Base-by-base conservation (phyloP, 371 early-diverging fungal genomes). In the Pancytospora epiphaga region DNA sequence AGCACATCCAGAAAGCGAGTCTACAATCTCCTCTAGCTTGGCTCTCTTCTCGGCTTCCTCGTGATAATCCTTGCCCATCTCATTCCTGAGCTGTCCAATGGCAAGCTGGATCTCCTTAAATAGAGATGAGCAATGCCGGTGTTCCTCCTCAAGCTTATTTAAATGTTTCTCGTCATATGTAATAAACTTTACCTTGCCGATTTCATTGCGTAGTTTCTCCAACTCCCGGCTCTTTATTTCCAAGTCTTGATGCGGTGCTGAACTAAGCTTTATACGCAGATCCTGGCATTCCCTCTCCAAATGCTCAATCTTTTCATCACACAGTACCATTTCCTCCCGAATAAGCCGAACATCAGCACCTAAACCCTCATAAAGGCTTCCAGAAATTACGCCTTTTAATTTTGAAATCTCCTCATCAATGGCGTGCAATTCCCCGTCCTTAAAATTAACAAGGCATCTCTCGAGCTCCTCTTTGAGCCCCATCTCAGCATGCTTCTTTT, bases 261-360 rank as follows among this genome's bases (percentile, higher is more conserved):
- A 32, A 38, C 12, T 29, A 39, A 73, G 1, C 37, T 64, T 49
- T 29, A 76, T 56, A 34, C 58, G 72, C 15, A 79, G 34, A 38
- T 73, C 74, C 22, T 73, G 69, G 34, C 68, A 72, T 54, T 69
- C 72, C 34, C 62, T 69, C 43, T 76, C 74, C 33, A 71, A 62
- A 38, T 72, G 32, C 25, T 69, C 62, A 38, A 79, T 73, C 30
- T 76, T 70, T 29, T 76, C 77, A 43, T 50, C 36, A 19, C 65
- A 3, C 1, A 64, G 39, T 19, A 15, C n/a, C 15, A 70, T 29
- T 12, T 69, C 56, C n/a, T 29, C 37, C 61, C 37, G 50, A 37
- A 62, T 27, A 15, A 39, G 9, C 43, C 34, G 18, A n/a, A 70
- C 19, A 18, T 69, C 36, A 38, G 47, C 3, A 27, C 32, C 2